phyloP scores from a whole-genome alignment of 1,284 basidiomycete genomes.

The Schizophyllum amplum region DNA sequence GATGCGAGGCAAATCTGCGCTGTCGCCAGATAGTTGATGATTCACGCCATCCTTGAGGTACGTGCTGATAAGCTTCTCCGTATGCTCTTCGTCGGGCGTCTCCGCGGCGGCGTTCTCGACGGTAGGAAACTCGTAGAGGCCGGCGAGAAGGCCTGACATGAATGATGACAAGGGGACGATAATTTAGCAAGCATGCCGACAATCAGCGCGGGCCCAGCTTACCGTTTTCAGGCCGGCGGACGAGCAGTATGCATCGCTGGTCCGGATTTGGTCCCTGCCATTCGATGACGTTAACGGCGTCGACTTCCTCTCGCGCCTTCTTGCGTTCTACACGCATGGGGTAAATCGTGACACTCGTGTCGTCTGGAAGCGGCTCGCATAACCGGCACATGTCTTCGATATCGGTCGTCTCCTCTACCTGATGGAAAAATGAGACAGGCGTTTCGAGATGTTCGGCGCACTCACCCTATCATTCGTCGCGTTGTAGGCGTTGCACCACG shows the following conservation, averaged over 20 bases:
- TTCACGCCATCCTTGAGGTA: conserved; percentile 6
- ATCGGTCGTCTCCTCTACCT: conserved; percentile 26
- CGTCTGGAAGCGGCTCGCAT: conserved; percentile 57
- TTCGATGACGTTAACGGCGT: conserved; percentile 80
- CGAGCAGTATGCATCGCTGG: conserved; percentile 62
- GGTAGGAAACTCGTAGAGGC: conserved; percentile 79
- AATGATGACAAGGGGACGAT: conserved; percentile 3
- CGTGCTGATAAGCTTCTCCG: conserved; percentile 28
- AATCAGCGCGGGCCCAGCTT: conserved; percentile 13
- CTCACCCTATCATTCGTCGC: conserved; percentile 15
- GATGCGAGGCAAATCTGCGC: conserved; percentile 24
- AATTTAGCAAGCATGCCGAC: background rate
- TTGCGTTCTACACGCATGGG: conserved; percentile 87
- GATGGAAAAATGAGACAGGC: conserved; percentile 1
- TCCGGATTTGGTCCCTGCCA: conserved; percentile 41
- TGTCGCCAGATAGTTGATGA: background rate
- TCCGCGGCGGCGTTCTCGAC: conserved; percentile 34
- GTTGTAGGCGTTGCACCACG: conserved; percentile 60
- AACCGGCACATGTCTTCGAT: conserved; percentile 72
- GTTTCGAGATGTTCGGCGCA: conserved; percentile 8
- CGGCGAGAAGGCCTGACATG: conserved; percentile 74
- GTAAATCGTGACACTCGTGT: conserved; percentile 54
- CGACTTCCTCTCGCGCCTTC: conserved; percentile 77
- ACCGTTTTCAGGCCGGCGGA: conserved; percentile 82
- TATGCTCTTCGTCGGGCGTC: background rate